These are phyloP conservation scores for Fusarium sp. DNA, from an alignment of 2,329 filamentous ascomycete genomes.

Conservation along the genomic window DNA sequence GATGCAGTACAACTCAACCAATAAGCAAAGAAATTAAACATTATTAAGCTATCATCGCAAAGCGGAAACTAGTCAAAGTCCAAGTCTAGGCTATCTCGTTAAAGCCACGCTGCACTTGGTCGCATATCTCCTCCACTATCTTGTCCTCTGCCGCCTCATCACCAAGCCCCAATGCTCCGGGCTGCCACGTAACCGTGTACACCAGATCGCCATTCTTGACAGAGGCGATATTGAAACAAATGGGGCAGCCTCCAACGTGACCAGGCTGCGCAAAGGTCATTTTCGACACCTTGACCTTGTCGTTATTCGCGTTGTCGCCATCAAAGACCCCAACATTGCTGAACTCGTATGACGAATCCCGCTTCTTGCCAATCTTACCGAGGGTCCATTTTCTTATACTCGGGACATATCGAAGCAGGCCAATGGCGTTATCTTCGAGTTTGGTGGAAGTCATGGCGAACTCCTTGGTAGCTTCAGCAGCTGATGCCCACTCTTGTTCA, in stretches of 20 bases:
- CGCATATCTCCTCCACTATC: constrained; percentile 34
- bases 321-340: constrained; percentile 39
- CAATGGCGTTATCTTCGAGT: constrained; percentile 34
- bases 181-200: constrained; percentile 40
- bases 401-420: constrained; percentile 32
- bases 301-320: background rate
- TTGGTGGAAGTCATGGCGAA: constrained; percentile 19
- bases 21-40: background rate
- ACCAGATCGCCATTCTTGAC: constrained; percentile 32
- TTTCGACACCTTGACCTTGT: constrained; percentile 13
- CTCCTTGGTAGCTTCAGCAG: constrained; percentile 11
- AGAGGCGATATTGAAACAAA: constrained; percentile 34
- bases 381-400: constrained; percentile 38
- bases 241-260: constrained; percentile 25
- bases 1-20: background rate
- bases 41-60: background rate
- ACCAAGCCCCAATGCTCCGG: constrained; percentile 34
- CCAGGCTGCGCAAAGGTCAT: constrained; percentile 40
- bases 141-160: constrained; percentile 22
- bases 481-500: constrained; percentile 33
- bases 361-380: constrained; percentile 27
- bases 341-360: constrained; percentile 37
- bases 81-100: constrained; percentile 3
- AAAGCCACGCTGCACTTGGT: constrained; percentile 21
- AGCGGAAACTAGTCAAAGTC: background rate